Base-by-base conservation (phyloP, 768 basidiomycete genomes). In the Roridomyces roridus region DNA sequence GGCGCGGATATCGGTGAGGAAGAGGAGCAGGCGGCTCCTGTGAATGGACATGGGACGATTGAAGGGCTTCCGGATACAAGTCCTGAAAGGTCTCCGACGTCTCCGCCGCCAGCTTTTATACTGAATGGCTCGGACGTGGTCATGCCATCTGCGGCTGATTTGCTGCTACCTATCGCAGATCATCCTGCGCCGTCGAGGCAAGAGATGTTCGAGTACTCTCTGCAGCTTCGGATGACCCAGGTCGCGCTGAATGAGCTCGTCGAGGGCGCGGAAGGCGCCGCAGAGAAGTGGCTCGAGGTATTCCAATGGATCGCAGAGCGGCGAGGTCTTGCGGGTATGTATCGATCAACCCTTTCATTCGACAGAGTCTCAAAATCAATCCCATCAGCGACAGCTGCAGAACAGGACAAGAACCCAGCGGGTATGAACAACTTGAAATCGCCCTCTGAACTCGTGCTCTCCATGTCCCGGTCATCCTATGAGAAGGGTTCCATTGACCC, bases 161-260 rank as follows among this genome's bases (percentile, higher is more conserved):
- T 89, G 18, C 74, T 87, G 17, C 70, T 71, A 8, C 76, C 76
- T 7, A 67, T 77, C 15, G 77, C 74, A 5, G 85, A 84, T 60
- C 76, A 82, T 47, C 80, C 84, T 3, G 49, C 60, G 5, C 78
- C 84, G 0, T 82, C 85, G 3, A 74, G 78, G 7, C 76, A 80
- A 20, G 87, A 91, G 35, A 65, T 79, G 11, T 90, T 97, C 60
- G 91, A 91, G 66, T 80, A 88, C 49, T 87, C 90, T 18, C 74
- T 97, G 41, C 91, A 97, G 70, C 71, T 98, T 28, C 80, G 94
- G 26, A 91, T 96, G 83, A 91, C 94, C 0, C 88, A 92, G 67
- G 86, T 89, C 44, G 85, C 88, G 6, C 74, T 98, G 45, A 81
- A 82, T 17, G 97, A 98, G 72, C 83, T 88, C 31, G 81, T 91